Evolutionary conservation across 2,329 filamentous ascomycete genomes (phyloP).

Genomic region (Penicillium sp.): DNA sequence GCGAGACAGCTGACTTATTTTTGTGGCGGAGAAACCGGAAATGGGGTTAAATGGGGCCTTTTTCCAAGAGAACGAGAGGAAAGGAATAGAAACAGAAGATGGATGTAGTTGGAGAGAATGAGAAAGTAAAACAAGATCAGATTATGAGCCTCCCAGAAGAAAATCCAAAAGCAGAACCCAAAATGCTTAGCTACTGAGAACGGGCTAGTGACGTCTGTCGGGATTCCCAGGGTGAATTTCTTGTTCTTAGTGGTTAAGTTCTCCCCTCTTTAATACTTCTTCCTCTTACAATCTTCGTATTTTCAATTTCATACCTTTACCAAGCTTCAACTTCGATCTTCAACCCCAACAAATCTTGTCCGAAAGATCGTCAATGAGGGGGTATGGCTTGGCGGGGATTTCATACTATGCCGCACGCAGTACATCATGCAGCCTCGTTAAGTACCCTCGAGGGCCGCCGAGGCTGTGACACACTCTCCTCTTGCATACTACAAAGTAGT

Average conservation of each 20-base stretch:
- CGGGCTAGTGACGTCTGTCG: conserved; percentile 14
- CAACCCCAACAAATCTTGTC: background rate
- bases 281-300: background rate
- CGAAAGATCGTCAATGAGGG: conserved; percentile 19
- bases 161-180: too few relatives aligned
- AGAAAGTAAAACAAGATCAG: background rate
- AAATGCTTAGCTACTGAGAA: conserved; percentile 11
- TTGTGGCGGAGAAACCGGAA: conserved; percentile 5
- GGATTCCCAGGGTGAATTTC: too few relatives aligned
- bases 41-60: too few relatives aligned
- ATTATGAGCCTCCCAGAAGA: background rate
- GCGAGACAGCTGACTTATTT: background rate
- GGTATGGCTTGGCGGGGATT: conserved; percentile 19
- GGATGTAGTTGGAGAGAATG: background rate
- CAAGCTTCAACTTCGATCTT: background rate
- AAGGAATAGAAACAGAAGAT: background rate
- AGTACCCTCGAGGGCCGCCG: background rate
- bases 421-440: too few relatives aligned
- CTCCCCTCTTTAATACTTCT: background rate
- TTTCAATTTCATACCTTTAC: too few relatives aligned
- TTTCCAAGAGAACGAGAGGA: background rate
- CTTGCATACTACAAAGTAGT: too few relatives aligned
- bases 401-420: background rate
- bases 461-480: background rate
- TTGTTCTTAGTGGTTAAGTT: background rate